Percentiles rank a stretch among this genome's conserved stretches.
Evolutionary conservation across 2,329 filamentous ascomycete species (phyloP).

Genomic region (Aureobasidium sp.): DNA sequence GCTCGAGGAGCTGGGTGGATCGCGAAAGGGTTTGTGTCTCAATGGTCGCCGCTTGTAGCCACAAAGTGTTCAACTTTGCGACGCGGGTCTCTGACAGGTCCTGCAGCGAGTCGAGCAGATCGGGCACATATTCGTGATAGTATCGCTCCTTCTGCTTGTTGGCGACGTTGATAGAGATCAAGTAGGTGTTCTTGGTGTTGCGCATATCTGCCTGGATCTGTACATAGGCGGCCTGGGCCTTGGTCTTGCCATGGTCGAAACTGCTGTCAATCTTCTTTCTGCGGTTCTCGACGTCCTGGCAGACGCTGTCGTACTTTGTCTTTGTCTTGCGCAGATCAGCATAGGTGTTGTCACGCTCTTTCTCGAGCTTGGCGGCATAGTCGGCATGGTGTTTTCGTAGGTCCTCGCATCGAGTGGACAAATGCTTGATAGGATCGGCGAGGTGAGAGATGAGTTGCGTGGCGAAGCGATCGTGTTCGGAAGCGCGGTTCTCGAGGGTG

Average conservation of each 20-base stretch:
- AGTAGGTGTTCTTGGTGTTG: slow-evolving; percentile 96
- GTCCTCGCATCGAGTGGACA: slow-evolving; percentile 73
- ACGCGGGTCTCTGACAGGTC: slow-evolving; percentile 87
- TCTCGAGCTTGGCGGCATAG: slow-evolving; percentile 79
- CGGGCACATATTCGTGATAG: slow-evolving; percentile 93
- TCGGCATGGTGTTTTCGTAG: slow-evolving; percentile 85
- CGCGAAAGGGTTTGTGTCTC: slow-evolving; percentile 72
- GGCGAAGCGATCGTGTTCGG: slow-evolving; percentile 80
- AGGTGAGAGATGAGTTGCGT: slow-evolving; percentile 70
- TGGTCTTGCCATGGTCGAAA: slow-evolving; percentile 78
- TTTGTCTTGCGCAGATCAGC: slow-evolving; percentile 83
- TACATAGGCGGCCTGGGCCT: slow-evolving; percentile 84
- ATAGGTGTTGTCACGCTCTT: slow-evolving; percentile 78
- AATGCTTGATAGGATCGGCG: slow-evolving; percentile 75
- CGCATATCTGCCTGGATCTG: slow-evolving; percentile 93
- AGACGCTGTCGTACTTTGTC: slow-evolving; percentile 82
- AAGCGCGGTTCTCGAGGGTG: slow-evolving; percentile 77
- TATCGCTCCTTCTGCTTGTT: slow-evolving; percentile 98
- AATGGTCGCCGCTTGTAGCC: slow-evolving; percentile 70
- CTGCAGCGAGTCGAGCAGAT: slow-evolving; percentile 82
- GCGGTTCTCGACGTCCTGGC: slow-evolving; percentile 88
- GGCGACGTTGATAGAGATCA: slow-evolving; percentile 91
- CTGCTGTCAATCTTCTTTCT: slow-evolving; percentile 91
- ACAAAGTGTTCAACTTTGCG: slow-evolving; percentile 73
- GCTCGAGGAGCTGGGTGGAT: slow-evolving; percentile 63